Evolutionary conservation across 1,284 basidiomycete species (phyloP), one percentile per base, ranked within the genome.

Genomic region (Ceratobasidium sp.): DNA sequence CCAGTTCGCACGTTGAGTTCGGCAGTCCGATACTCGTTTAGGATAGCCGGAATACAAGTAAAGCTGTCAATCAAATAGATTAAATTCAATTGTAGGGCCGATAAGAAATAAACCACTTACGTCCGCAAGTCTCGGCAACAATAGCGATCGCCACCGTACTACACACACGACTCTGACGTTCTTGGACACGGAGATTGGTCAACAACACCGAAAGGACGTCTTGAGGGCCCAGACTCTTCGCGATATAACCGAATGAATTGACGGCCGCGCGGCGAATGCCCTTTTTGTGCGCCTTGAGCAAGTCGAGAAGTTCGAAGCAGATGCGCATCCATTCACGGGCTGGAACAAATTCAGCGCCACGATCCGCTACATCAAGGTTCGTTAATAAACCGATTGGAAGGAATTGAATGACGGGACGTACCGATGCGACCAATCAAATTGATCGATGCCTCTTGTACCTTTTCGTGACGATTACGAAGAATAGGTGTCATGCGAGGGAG

Each of bases 301-400:
- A 85, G 79, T 99, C 97, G 60, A 99, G 87, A 46, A 99, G 84
- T 81, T 99, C 97, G 82, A 99, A 99, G 80, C 97, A 99, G 81
- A 99, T 99, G 79, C 97, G 92, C 97, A 99, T 99, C 97, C 97
- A 99, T 83, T 99, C 97, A 79, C 97, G 89, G 26, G 97, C 97
- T 32, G 96, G 96, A 0, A 99, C 97, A 75, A 95, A 98, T 82
- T 99, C 97, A 46, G 97, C 95, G 74, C 97, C 97, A 80, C 97
- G 94, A 89, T 99, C 97, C 73, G 97, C 96, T 89, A n/a, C 32
- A 48, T 65, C 28, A 67, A 52, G 16, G 28, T 18, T n/a, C n/a
- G 14, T 36, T 57, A 57, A 69, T 30, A 14, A 23, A 21, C 28
- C 53, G n/a, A 50, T 21, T 18, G 23, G 14, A 46, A 14, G n/a